Percentiles rank a stretch among this genome's conserved stretches.
Conservation (phyloP, 2,329 filamentous ascomycete species). For the Chalaropsis ovoidea region DNA sequence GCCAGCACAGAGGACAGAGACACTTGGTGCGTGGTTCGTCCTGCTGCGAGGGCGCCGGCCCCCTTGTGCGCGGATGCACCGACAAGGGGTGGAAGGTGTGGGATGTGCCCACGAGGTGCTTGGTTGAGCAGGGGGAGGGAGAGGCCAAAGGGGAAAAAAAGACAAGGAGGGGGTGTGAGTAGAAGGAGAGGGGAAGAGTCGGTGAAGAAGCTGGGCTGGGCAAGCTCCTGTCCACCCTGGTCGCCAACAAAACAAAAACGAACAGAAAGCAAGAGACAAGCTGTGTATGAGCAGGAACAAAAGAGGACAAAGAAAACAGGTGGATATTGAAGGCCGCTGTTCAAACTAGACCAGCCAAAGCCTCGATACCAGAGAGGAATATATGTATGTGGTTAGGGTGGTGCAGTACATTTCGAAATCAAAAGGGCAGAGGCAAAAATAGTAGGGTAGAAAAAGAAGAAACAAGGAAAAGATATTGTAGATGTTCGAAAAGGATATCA, state of each 20-base stretch:
- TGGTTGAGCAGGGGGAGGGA: constrained; percentile 11
- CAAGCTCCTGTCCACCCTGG: not conserved
- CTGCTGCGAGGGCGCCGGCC: not conserved
- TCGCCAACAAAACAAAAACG: constrained; percentile 23
- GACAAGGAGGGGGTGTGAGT: not conserved
- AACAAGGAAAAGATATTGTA: constrained; percentile 15
- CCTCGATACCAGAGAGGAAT: not conserved
- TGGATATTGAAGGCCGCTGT: constrained; percentile 16
- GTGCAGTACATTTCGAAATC: not conserved
- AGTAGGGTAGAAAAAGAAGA: not conserved
- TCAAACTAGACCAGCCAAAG: constrained; percentile 4
- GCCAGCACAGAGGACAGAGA: too few relatives aligned
- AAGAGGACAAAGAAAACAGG: constrained; percentile 15
- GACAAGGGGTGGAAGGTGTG: not conserved
- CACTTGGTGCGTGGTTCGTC: not conserved
- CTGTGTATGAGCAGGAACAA: not conserved
- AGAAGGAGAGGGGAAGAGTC: constrained; percentile 20
- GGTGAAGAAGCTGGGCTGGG: not conserved
- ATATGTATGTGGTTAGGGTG: constrained; percentile 9
- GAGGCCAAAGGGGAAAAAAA: constrained; percentile 26
- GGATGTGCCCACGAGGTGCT: not conserved
- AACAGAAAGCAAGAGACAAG: constrained; percentile 16
- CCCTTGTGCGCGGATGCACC: not conserved
- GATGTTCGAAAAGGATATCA: constrained; percentile 24
- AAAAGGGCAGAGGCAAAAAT: constrained; percentile 27